Evolutionary conservation across 2,329 filamentous ascomycete genomes (phyloP).

Genomic region (Aspergillus alliaceus): DNA sequence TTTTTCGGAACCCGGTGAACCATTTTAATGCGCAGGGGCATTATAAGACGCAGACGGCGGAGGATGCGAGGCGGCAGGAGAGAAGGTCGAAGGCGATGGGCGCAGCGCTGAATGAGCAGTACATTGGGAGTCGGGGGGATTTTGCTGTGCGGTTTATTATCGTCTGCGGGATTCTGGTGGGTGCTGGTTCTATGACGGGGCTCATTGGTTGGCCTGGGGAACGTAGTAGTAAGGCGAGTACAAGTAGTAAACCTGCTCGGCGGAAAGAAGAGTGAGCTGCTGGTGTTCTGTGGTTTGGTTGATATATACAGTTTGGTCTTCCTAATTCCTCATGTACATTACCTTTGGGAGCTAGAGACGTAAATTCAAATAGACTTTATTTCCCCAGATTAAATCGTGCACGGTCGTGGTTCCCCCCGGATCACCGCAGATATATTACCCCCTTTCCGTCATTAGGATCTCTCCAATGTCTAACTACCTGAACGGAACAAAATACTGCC

Average conservation of each 20-base stretch:
- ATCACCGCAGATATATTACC: background rate
- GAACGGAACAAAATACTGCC: background rate
- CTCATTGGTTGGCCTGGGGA: conserved; percentile 19
- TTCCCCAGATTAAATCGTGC: background rate
- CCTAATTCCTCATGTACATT: background rate
- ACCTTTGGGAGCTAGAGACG: background rate
- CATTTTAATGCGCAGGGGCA: conserved; percentile 79
- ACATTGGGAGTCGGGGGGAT: conserved; percentile 24
- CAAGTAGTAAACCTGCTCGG: background rate
- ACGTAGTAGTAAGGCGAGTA: background rate
- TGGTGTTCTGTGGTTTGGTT: background rate
- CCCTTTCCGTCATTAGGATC: background rate
- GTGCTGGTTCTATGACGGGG: conserved; percentile 30
- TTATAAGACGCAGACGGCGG: conserved; percentile 68
- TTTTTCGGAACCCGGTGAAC: conserved; percentile 56
- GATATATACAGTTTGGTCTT: background rate
- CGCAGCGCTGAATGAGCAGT: conserved; percentile 25
- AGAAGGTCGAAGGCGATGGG: conserved; percentile 42
- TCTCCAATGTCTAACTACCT: no score
- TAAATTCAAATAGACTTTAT: background rate
- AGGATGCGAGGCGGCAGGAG: conserved; percentile 55
- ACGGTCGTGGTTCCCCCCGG: background rate
- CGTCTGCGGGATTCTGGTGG: conserved; percentile 40
- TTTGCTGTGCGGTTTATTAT: conserved; percentile 37
- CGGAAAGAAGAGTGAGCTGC: conserved; percentile 3